phyloP scores from a whole-genome alignment of 192 early-diverging fungal genomes.

The Linnemannia zychae region DNA sequence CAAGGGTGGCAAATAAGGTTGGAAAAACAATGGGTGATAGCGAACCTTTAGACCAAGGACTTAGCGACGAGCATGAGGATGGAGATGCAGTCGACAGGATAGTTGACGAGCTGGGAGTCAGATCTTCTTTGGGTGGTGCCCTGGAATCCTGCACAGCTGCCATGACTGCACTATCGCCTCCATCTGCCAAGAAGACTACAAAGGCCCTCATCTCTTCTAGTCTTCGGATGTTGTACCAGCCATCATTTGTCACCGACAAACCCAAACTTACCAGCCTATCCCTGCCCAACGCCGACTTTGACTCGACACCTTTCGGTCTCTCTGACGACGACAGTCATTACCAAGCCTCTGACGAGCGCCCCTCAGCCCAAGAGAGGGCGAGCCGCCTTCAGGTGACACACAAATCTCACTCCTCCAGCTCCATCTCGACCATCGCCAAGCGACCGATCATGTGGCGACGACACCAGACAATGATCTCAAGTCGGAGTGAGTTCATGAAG shows the following conservation, averaged over 20 bases:
- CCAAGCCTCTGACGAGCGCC: not conserved
- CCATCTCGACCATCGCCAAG: not conserved
- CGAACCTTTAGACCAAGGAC: not conserved
- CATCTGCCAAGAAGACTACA: slow-evolving; percentile 9
- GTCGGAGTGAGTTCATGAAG: slow-evolving; percentile 41
- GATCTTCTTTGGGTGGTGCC: not conserved
- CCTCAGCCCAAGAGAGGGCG: not conserved
- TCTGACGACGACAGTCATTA: slow-evolving; percentile 5
- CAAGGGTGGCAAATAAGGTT: not conserved
- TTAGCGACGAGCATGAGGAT: not conserved
- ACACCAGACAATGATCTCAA: slow-evolving; percentile 49
- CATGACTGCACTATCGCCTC: slow-evolving; percentile 15
- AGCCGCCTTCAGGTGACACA: not conserved
- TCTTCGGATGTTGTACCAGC: not conserved
- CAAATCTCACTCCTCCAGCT: not conserved
- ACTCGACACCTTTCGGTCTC: not conserved
- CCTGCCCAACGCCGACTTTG: not conserved
- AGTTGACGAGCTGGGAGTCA: not conserved
- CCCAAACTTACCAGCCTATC: slow-evolving; percentile 7
- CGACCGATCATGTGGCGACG: slow-evolving; percentile 29
- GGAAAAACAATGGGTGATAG: not conserved
- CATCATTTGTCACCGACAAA: not conserved
- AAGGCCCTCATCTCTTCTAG: not conserved
- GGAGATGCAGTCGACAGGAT: not conserved
- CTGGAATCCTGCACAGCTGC: slow-evolving; percentile 22